Conservation (phyloP, 345 rosid species). For the Camelina laxa region DNA sequence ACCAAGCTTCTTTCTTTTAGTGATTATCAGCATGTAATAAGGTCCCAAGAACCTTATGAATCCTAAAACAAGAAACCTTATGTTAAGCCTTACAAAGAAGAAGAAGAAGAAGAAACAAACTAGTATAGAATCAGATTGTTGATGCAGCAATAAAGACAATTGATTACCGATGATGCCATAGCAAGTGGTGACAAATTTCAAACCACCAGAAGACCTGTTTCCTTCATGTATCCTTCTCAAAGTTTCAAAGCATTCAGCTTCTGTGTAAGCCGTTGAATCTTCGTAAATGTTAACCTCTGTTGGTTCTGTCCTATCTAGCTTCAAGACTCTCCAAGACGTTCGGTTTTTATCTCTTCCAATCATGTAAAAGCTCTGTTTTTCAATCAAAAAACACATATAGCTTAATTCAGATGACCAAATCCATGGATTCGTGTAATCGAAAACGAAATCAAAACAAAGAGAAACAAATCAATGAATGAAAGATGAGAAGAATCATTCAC, state of each 20-base stretch:
- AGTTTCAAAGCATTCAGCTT: slow-evolving; percentile 68
- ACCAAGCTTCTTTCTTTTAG: slow-evolving; percentile 89
- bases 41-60: slow-evolving; percentile 93
- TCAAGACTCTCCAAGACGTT: slow-evolving; percentile 72
- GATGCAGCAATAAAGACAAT: not conserved
- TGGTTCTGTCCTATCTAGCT: slow-evolving; percentile 77
- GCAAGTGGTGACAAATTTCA: slow-evolving; percentile 77
- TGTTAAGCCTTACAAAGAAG: not conserved
- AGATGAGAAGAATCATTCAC: slow-evolving; percentile 47
- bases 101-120: slow-evolving; percentile 5
- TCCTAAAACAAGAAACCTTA: slow-evolving; percentile 54
- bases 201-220: slow-evolving; percentile 80
- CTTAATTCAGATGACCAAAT: not conserved
- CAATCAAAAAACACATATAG: not conserved
- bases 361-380: slow-evolving; percentile 80
- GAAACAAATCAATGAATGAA: slow-evolving; percentile 10
- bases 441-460: not conserved
- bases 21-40: slow-evolving; percentile 88
- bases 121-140: not conserved
- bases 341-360: slow-evolving; percentile 79
- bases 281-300: slow-evolving; percentile 68
- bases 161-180: slow-evolving; percentile 83
- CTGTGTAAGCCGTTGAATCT: slow-evolving; percentile 69
- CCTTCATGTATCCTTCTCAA: slow-evolving; percentile 79
- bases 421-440: not conserved